Percentiles rank a stretch among this genome's conserved stretches.
Conservation (phyloP, 352 stramenopile genomes). For the Phytophthora uliginosa region DNA sequence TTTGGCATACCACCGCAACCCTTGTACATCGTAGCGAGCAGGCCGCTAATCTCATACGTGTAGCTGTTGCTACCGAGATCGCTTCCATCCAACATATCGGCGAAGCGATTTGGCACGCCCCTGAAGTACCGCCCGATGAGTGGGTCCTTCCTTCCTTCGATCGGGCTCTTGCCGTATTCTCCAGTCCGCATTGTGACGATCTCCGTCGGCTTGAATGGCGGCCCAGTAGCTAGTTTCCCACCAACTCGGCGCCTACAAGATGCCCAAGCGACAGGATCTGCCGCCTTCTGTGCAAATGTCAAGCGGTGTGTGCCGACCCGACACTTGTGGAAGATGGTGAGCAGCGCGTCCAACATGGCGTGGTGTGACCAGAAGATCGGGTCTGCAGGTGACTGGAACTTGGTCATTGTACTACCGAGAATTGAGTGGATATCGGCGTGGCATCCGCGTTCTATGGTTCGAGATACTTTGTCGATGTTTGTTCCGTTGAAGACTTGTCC, state of each 20-base stretch:
- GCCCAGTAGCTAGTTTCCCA: conserved; percentile 22
- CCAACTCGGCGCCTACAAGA: conserved; percentile 48
- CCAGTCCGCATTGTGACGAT: conserved; percentile 51
- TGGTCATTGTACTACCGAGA: conserved; percentile 55
- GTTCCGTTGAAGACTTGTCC: conserved; percentile 49
- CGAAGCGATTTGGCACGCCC: conserved; percentile 44
- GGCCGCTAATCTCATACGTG: conserved; percentile 55
- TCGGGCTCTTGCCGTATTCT: conserved; percentile 35
- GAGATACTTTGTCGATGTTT: conserved; percentile 63
- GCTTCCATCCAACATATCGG: conserved; percentile 46
- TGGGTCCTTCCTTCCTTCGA: conserved; percentile 39
- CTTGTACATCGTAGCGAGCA: conserved; percentile 47
- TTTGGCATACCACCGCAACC: conserved; percentile 24
- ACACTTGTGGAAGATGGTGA: conserved; percentile 80
- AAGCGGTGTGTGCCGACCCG: conserved; percentile 49
- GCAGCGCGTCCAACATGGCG: conserved; percentile 65
- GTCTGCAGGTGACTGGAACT: conserved; percentile 55
- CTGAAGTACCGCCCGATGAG: conserved; percentile 53
- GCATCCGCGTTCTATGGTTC: conserved; percentile 45
- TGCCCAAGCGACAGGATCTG: conserved; percentile 48
- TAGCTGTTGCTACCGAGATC: conserved; percentile 56
- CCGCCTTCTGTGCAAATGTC: conserved; percentile 55
- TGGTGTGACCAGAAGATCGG: conserved; percentile 82
- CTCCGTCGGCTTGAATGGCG: conserved; percentile 52
- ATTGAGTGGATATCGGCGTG: conserved; percentile 65